Evolutionary conservation across 495 filamentous ascomycete genomes (phyloP), one percentile per base, ranked within the genome.

Genomic region (Cryomyces minteri): DNA sequence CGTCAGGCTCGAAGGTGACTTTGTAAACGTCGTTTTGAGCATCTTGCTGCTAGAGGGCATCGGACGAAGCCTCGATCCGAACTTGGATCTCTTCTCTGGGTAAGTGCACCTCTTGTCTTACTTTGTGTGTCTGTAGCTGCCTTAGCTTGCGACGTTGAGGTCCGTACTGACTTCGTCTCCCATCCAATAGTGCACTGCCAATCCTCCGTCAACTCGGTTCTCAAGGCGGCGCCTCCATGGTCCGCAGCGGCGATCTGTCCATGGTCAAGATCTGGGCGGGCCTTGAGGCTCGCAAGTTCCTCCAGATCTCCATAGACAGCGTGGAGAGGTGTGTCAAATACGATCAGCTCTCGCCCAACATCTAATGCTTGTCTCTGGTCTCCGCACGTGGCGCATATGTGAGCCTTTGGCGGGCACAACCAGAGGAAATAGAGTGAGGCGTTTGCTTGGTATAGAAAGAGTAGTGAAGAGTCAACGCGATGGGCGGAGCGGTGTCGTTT

Each of bases 11-110:
- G 92, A 96, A 56, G 92, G 92, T 2, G 92, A 99, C 57, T 99
- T 95, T 60, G 88, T 96, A 45, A 99, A 99, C 55, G 90, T 99
- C 3, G 88, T 99, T 12, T 82, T 99, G 44, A 88, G 82, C 32
- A 94, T 95, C 41, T 67, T 99, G 34, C 68, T 99, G 1, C 68
- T 99, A 1, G 92, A 99, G 57, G 92, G 92, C 0, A 96, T 99
- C 49, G 92, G 92, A 0, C 71, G 92, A 39, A 81, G 65, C 48
- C 67, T 99, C 32, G 76, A 99, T 58, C 90, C 90, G 0, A 66
- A 85, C 33, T 62, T 95, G 28, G 92, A 99, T 62, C 66, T 99
- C 4, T 77, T 99, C 55, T 79, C 81, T 56, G 82, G 77, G 79
- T 80, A 56, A 57, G 67, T 64, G 37, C 31, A 14, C 32, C 42